Percentiles rank a stretch among this genome's conserved stretches.
phyloP scores from a whole-genome alignment of 352 stramenopile genomes.

The Pilasporangium apinafurcum region DNA sequence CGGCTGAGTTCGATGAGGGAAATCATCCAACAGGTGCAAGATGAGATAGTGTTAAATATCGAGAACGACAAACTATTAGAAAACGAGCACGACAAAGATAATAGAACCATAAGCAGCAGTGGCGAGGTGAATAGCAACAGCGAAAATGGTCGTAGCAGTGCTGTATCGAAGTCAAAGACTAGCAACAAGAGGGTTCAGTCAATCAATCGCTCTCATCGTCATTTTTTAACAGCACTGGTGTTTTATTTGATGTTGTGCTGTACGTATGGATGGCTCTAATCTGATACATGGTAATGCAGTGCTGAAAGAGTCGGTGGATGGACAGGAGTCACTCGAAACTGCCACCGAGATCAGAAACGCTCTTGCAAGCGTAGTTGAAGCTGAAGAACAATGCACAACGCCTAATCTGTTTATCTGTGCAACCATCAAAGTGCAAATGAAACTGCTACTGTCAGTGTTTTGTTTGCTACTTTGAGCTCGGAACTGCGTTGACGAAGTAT shows the following conservation, averaged over 20 bases:
- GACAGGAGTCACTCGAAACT: conserved; percentile 18
- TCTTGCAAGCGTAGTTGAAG: not conserved
- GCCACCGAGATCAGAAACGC: not conserved
- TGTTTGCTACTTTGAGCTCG: conserved; percentile 7
- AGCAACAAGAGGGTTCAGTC: conserved; percentile 3
- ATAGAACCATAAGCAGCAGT: conserved; percentile 4
- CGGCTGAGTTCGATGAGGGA: conserved; percentile 20
- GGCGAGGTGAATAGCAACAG: conserved; percentile 6
- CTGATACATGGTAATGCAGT: too few species aligned
- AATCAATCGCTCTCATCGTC: too few species aligned
- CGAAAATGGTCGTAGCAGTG: conserved; percentile 3
- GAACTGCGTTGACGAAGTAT: not conserved
- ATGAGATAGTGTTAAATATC: conserved; percentile 53
- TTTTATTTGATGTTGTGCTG: too few species aligned
- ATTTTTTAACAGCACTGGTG: too few species aligned
- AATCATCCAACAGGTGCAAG: conserved; percentile 53
- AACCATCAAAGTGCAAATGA: not conserved
- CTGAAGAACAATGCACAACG: conserved; percentile 17
- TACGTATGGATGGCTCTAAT: too few species aligned
- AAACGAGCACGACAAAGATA: conserved; percentile 7
- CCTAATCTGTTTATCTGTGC: not conserved
- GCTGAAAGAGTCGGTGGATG: conserved; percentile 19
- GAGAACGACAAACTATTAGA: conserved; percentile 19
- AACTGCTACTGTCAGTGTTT: not conserved
- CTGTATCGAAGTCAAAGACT: not conserved